phyloP scores from a whole-genome alignment of 1,284 basidiomycete genomes.

The Cryptococcus sp. region DNA sequence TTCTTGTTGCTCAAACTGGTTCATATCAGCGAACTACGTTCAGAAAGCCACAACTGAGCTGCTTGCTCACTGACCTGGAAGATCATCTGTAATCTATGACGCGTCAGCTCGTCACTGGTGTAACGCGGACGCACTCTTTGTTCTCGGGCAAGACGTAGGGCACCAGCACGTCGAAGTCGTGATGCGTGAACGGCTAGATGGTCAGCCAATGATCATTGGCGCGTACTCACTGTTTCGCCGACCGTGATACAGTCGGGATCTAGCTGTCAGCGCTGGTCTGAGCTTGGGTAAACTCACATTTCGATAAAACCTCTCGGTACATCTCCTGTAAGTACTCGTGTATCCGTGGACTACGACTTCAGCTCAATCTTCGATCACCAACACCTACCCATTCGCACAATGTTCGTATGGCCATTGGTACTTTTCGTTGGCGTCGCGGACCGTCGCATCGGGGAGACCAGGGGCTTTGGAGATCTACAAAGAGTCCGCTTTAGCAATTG shows the following conservation, averaged over 20 bases:
- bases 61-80: conserved; percentile 2
- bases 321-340: conserved; percentile 71
- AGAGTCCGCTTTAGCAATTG: no score
- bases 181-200: conserved; percentile 14
- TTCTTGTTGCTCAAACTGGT: conserved; percentile 12
- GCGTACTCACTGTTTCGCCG: conserved; percentile 11
- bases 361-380: conserved; percentile 56
- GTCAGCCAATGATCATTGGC: conserved; percentile 1
- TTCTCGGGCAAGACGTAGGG: conserved; percentile 12
- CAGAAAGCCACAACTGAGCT: background rate
- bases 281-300: conserved; percentile 4
- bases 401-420: conserved; percentile 63
- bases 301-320: conserved; percentile 59
- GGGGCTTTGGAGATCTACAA: conserved; percentile 65
- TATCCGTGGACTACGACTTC: conserved; percentile 59
- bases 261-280: conserved; percentile 1
- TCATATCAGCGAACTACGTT: background rate
- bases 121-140: conserved; percentile 6
- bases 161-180: conserved; percentile 12
- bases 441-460: conserved; percentile 64
- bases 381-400: conserved; percentile 60
- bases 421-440: conserved; percentile 58
- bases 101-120: background rate
- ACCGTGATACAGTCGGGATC: conserved; percentile 14
- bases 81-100: conserved; percentile 15